Base-by-base conservation (phyloP, 345 rosid genomes). In the Boechera stricta region DNA sequence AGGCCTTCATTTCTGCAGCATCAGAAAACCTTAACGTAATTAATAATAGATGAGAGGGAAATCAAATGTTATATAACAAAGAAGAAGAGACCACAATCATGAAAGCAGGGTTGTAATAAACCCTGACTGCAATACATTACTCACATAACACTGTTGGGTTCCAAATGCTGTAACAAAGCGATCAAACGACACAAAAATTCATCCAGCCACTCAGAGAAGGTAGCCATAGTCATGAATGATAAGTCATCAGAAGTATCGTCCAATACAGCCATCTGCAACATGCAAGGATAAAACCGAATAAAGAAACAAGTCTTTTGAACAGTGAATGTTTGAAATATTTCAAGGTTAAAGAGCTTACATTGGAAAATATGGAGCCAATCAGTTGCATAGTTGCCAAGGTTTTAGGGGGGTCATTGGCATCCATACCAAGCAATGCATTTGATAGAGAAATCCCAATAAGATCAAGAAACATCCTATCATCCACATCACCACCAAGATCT, bases 371-470 rank as follows among this genome's bases (percentile, higher is more conserved):
- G 70, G 98, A 92, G 74, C 99, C 97, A 83, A 95, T 90, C 70
- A 92, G 81, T 81, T 95, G 99, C 98, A 95, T 86, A 33, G 96
- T 92, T 57, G 98, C 98, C 87, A 89, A 82, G 60, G 99, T 90
- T 84, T 95, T 95, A 21, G 98, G 99, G 74, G 99, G 99, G 77
- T 95, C 99, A 74, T 95, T 95, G 77, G 98, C 99, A 86, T 95
- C 99, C 92, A 95, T 95, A 42, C 99, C 99, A 85, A 91, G 96
- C 73, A 95, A 86, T 15, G 98, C 94, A 87, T 92, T 95, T 11
- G 98, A 90, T 67, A 95, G 82, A 53, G 98, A 90, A 76, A 92
- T 86, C 83, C 84, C 90, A 74, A 88, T 79, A 74, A 95, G 94
- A 81, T 83, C 87, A 77, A 87, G 74, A 73, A 79, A 88, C 45